These are phyloP conservation scores for Mesembryanthemum crystallinum DNA, from an alignment of 148 eudicot species.

Conservation along the genomic window DNA sequence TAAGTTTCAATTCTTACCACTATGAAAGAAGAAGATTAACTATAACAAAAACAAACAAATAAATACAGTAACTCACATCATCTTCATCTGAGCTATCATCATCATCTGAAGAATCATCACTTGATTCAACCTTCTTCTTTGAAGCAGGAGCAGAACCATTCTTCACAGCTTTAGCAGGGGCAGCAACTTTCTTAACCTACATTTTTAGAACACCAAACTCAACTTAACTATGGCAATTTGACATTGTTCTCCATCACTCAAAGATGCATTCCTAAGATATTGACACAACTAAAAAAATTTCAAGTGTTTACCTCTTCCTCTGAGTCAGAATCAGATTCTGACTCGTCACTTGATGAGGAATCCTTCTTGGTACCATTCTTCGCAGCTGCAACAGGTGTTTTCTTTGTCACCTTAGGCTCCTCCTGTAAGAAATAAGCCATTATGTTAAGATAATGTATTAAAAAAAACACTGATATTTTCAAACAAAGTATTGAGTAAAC, in stretches of 20 bases:
- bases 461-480: too few relatives aligned
- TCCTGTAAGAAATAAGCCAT: constrained; percentile 15
- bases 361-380: constrained; percentile 30
- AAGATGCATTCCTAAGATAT: neutral
- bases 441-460: constrained; percentile 2
- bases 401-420: constrained; percentile 23
- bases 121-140: constrained; percentile 22
- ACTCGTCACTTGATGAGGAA: constrained; percentile 30
- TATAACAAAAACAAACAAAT: neutral
- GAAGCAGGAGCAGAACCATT: constrained; percentile 16
- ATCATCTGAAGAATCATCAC: constrained; percentile 16
- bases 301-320: constrained; percentile 24
- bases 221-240: neutral
- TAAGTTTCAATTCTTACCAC: too few relatives aligned
- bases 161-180: constrained; percentile 22
- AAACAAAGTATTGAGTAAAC: too few relatives aligned
- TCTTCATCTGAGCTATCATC: constrained; percentile 28
- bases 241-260: neutral
- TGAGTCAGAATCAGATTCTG: constrained; percentile 22
- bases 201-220: constrained; percentile 8
- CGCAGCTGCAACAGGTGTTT: constrained; percentile 18
- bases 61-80: constrained; percentile 8
- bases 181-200: constrained; percentile 14
- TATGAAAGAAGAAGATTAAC: neutral
- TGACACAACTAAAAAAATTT: neutral